Base-by-base conservation (phyloP, 108 stramenopile species). In the Cyclostephanos invisitatus region DNA sequence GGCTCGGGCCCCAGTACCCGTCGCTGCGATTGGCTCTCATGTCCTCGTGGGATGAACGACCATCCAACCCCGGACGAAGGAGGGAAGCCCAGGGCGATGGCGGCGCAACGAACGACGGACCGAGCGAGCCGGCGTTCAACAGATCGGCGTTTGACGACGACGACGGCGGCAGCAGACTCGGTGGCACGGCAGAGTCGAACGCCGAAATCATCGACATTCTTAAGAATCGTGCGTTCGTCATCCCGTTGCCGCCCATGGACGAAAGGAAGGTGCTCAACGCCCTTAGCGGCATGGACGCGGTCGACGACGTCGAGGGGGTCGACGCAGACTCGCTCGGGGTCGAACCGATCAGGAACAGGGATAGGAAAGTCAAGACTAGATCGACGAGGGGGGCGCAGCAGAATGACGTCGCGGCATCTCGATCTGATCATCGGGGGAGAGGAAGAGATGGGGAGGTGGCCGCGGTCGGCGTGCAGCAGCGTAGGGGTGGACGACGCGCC, bases 1-100 rank as follows among this genome's bases (percentile, higher is more conserved):
- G 92, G 92, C 64, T 91, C 50, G 83, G 78, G 8, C 92, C 92
- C 10, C 82, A 84, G 14, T 86, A 87, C 69, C 78, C 86, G 18
- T 75, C 87, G 9, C 68, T 85, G n/a, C 74, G 86, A 72, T 70
- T 90, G 35, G 48, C 83, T 37, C 84, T 73, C 54, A 81, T 81
- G 68, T 47, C 64, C 64, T 64, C 69, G 17, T 47, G 50, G 44
- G 56, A 58, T 47, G 64, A 58, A 9, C 4, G 15, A 44, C 44
- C 20, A 42, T 20, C 42, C 29, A 2, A 11, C 40, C 40, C 40
- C 40, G 7, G 40, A 37, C 0, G 27, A 17, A 29, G 29, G 5
- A 32, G 14, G 29, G 7, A 7, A 14, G 4, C 27, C 2, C 27
- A 64, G 22, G 47, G 48, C 20, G 27, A 12, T 1, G 32, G 27